Conservation (phyloP, 2,329 filamentous ascomycete genomes). For the Xylaria hypoxylon region DNA sequence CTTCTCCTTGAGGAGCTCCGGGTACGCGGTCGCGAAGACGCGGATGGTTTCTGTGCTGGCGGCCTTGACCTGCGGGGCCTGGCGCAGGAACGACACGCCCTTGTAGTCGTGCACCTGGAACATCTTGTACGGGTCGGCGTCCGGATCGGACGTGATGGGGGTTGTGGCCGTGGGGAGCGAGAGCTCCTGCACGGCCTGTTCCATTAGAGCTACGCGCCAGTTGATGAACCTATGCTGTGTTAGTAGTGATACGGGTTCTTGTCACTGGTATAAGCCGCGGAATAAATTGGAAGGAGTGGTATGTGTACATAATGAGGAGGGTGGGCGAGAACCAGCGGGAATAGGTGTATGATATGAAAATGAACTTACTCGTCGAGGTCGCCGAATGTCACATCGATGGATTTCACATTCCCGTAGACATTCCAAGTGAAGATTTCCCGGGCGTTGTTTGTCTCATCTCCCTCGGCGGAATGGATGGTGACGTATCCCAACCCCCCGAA, state of each 20-base stretch:
- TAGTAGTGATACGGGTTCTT: not conserved
- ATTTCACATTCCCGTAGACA: conserved; percentile 88
- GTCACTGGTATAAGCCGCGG: not conserved
- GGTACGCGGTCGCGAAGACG: conserved; percentile 84
- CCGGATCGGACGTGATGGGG: conserved; percentile 78
- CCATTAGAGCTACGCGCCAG: conserved; percentile 93
- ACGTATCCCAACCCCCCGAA: conserved; percentile 86
- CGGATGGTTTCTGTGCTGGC: conserved; percentile 85
- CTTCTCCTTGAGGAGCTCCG: conserved; percentile 89
- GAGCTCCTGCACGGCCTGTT: conserved; percentile 81
- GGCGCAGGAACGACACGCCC: conserved; percentile 85
- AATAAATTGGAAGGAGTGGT: not conserved
- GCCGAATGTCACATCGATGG: conserved; percentile 83
- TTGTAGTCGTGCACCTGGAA: conserved; percentile 95
- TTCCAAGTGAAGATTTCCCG: conserved; percentile 88
- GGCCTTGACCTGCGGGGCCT: conserved; percentile 79
- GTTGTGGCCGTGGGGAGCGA: conserved; percentile 75
- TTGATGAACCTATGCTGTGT: conserved; percentile 75
- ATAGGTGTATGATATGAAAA: conserved; percentile 4
- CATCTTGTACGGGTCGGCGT: conserved; percentile 87
- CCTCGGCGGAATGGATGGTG: conserved; percentile 69
- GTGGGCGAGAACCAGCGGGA: not conserved
- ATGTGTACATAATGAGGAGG: not conserved
- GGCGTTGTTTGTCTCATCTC: conserved; percentile 48
- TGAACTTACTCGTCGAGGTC: conserved; percentile 78